Evolutionary conservation across 1,139 yeast genomes (phyloP).

Genomic region (Blastobotrys arbuscula): DNA sequence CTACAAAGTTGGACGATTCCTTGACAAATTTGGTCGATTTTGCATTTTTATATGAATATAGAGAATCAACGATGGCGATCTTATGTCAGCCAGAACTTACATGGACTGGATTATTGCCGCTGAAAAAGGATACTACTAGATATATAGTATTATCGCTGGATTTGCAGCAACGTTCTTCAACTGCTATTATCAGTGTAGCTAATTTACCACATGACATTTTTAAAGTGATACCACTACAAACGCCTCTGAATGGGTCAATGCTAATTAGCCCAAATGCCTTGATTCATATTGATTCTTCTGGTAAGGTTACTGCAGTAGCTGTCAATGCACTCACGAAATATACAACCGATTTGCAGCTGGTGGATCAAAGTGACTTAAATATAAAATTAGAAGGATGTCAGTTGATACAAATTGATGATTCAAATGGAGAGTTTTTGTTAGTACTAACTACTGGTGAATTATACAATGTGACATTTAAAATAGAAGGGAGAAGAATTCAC

Average conservation of each 20-base stretch:
- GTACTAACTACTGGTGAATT: constrained; percentile 49
- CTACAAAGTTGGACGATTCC: constrained; percentile 50
- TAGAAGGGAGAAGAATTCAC: constrained; percentile 42
- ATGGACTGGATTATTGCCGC: constrained; percentile 69
- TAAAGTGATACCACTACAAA: constrained; percentile 54
- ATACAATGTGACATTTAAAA: constrained; percentile 47
- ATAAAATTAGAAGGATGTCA: constrained; percentile 55
- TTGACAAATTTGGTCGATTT: constrained; percentile 62
- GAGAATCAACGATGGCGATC: constrained; percentile 76
- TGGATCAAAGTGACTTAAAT: constrained; percentile 50
- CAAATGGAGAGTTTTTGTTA: constrained; percentile 49
- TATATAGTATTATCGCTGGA: constrained; percentile 62
- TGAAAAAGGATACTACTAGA: constrained; percentile 56
- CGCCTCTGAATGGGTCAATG: constrained; percentile 67
- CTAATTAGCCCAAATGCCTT: constrained; percentile 73
- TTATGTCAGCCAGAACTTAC: constrained; percentile 57
- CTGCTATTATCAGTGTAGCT: constrained; percentile 58
- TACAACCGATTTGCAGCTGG: constrained; percentile 46
- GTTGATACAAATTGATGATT: constrained; percentile 39
- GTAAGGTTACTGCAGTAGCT: constrained; percentile 61
- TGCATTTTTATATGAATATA: constrained; percentile 62
- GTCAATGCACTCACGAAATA: constrained; percentile 52
- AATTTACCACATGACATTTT: constrained; percentile 73
- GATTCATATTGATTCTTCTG: constrained; percentile 77
- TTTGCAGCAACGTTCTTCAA: constrained; percentile 53